A percentile compares a stretch with the other conserved stretches of the same genome.
phyloP scores from a whole-genome alignment of 306 rosid species.

The Sesbania bispinosa region DNA sequence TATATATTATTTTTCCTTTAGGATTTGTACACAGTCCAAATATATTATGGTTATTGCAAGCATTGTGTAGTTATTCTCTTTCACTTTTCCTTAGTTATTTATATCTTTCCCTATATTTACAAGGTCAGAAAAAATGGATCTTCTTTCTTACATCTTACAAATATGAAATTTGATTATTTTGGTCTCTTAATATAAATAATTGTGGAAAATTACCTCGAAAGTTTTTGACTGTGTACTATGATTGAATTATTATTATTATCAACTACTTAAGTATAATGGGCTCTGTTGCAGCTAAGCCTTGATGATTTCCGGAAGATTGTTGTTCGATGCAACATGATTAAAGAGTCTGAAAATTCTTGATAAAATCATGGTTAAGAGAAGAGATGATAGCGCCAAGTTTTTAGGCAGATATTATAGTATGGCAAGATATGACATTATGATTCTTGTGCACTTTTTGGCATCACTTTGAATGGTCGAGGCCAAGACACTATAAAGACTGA shows the following conservation, averaged over 20 bases:
- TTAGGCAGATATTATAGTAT: background rate
- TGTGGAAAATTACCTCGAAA: background rate
- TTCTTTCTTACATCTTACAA: background rate
- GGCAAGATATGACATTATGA: background rate
- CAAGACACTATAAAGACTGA: background rate
- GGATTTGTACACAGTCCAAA: background rate
- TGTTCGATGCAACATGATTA: slow-evolving; percentile 75
- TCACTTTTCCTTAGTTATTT: background rate
- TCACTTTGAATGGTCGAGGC: background rate
- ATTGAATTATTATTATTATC: background rate
- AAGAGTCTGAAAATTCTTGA: slow-evolving; percentile 43
- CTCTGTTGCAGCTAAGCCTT: slow-evolving; percentile 55
- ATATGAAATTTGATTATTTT: background rate
- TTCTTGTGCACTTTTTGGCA: background rate
- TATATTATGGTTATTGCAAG: background rate
- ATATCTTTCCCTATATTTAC: background rate
- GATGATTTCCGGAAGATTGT: slow-evolving; percentile 81
- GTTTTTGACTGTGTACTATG: background rate
- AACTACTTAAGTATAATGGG: background rate
- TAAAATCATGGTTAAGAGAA: background rate
- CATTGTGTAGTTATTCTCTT: background rate
- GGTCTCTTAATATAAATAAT: background rate
- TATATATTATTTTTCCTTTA: background rate
- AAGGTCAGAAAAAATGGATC: background rate
- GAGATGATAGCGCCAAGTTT: background rate